phyloP scores from a whole-genome alignment of 495 filamentous ascomycete genomes.

The Thermothielavioides terrestris region DNA sequence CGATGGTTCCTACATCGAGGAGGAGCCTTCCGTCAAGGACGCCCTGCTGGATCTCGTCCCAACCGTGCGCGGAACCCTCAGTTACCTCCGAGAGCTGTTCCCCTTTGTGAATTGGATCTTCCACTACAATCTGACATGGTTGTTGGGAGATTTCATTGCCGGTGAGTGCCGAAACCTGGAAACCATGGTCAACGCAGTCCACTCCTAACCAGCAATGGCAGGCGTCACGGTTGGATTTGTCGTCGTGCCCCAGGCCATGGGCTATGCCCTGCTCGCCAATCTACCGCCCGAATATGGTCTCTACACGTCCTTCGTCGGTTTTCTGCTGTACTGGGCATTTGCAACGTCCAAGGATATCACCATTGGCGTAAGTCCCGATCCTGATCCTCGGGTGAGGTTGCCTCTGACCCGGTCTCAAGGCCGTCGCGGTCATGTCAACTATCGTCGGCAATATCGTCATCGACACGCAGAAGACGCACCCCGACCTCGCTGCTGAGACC shows the following conservation, averaged over 20 bases:
- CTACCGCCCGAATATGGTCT: constrained; percentile 52
- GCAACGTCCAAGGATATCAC: constrained; percentile 63
- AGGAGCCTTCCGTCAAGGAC: constrained; percentile 62
- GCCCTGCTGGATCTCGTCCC: constrained; percentile 57
- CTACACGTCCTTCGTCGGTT: constrained; percentile 60
- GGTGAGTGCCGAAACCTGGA: constrained; percentile 20
- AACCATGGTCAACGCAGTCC: not conserved
- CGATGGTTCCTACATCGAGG: constrained; percentile 63
- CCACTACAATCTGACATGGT: constrained; percentile 44
- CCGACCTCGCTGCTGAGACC: constrained; percentile 24
- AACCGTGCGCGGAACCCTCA: constrained; percentile 34
- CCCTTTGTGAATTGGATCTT: constrained; percentile 45
- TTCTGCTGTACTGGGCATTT: constrained; percentile 59
- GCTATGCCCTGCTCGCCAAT: constrained; percentile 52
- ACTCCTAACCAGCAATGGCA: not conserved
- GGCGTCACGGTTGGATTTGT: constrained; percentile 27
- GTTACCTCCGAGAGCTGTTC: constrained; percentile 46
- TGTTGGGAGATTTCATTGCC: constrained; percentile 41
- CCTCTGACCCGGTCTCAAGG: constrained; percentile 40
- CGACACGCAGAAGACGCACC: constrained; percentile 41
- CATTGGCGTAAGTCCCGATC: constrained; percentile 47
- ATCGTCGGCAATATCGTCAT: constrained; percentile 69
- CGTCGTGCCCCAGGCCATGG: constrained; percentile 49
- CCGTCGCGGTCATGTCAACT: constrained; percentile 92
- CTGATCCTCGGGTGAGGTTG: not conserved